phyloP scores from a whole-genome alignment of 1,284 basidiomycete genomes.

The Papiliotrema laurentii region DNA sequence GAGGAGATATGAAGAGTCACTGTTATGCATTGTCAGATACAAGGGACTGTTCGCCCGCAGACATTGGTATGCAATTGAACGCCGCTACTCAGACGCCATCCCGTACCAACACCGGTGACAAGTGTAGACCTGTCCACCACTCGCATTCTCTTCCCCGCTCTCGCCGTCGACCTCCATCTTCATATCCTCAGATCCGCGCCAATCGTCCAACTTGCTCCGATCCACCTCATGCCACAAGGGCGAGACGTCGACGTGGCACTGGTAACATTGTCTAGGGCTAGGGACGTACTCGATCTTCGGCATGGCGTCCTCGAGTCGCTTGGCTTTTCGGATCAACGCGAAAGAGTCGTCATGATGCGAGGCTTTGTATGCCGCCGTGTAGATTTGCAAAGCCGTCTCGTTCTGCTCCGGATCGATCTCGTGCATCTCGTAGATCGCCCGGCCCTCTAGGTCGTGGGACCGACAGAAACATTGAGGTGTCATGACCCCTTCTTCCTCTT shows the following conservation, averaged over 20 bases:
- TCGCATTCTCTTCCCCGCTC: neutral
- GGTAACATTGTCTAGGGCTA: conserved; percentile 14
- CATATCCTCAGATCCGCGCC: neutral
- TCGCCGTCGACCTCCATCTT: conserved; percentile 18
- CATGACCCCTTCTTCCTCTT: conserved; percentile 79
- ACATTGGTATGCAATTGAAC: too few relatives aligned
- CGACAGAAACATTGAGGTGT: conserved; percentile 74
- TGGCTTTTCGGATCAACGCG: conserved; percentile 77
- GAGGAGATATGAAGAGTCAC: too few relatives aligned
- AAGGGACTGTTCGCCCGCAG: too few relatives aligned
- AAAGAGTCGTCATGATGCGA: conserved; percentile 64
- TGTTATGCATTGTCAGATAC: too few relatives aligned
- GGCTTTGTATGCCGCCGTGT: conserved; percentile 76
- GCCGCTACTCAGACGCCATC: too few relatives aligned
- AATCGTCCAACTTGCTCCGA: neutral
- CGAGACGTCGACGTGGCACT: conserved; percentile 36
- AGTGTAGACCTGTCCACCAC: too few relatives aligned
- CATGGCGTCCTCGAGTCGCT: conserved; percentile 63
- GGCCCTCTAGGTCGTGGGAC: conserved; percentile 61
- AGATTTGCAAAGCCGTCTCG: conserved; percentile 77
- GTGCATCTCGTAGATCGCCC: conserved; percentile 71
- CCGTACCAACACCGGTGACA: too few relatives aligned
- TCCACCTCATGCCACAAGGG: conserved; percentile 36
- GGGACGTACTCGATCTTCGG: conserved; percentile 3
- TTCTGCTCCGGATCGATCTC: conserved; percentile 67